These are phyloP conservation scores for Primulina tabacum DNA, from an alignment of 257 asterid genomes.

Conservation along the genomic window DNA sequence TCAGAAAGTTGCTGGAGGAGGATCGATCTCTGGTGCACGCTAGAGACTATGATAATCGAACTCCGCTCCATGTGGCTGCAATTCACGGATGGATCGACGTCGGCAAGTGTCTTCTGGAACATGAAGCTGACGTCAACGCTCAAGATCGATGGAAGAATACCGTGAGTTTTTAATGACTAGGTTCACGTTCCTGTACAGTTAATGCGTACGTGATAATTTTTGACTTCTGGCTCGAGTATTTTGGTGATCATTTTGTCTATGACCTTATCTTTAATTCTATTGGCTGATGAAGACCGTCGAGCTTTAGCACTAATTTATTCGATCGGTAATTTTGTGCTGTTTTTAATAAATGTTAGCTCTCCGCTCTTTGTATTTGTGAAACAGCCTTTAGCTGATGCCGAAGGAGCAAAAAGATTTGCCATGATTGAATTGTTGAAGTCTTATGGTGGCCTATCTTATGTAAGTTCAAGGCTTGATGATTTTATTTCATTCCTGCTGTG, in stretches of 20 bases:
- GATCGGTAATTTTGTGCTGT: background rate
- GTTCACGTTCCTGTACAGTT: background rate
- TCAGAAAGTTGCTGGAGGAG: constrained; percentile 82
- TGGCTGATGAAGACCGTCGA: constrained; percentile 21
- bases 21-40: constrained; percentile 77
- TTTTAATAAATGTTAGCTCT: constrained; percentile 1
- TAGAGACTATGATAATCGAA: constrained; percentile 78
- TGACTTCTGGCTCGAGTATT: constrained; percentile 8
- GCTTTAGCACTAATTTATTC: background rate
- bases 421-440: constrained; percentile 73
- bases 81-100: constrained; percentile 93
- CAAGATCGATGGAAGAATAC: constrained; percentile 99
- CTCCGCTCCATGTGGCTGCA: constrained; percentile 96
- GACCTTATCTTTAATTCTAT: constrained; percentile 5
- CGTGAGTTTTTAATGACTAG: constrained; percentile 27
- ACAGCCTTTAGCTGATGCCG: constrained; percentile 99
- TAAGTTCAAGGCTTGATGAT: constrained; percentile 35
- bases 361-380: constrained; percentile 24
- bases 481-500: background rate
- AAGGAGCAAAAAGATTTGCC: constrained; percentile 70
- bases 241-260: constrained; percentile 1
- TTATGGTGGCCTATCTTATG: constrained; percentile 83
- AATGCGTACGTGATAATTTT: constrained; percentile 3
- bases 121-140: constrained; percentile 86
- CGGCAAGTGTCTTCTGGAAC: constrained; percentile 69